phyloP scores from a whole-genome alignment of 2,329 filamentous ascomycete species.

The Cyclaneusma minus region DNA sequence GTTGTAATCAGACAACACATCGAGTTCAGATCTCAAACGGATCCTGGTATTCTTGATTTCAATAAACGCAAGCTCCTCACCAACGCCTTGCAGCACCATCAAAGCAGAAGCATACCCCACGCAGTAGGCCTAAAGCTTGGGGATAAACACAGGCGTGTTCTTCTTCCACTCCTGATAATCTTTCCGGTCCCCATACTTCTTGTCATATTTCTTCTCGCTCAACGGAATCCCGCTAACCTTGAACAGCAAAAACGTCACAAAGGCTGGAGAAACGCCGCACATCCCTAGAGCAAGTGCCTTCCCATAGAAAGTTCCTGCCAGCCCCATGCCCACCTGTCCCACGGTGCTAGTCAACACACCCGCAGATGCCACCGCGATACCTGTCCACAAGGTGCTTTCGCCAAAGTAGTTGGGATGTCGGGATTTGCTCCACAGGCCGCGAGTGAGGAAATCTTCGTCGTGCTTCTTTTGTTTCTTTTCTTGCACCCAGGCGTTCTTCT shows the following conservation, averaged over 20 bases:
- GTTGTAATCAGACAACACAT: no score
- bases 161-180: conserved; percentile 55
- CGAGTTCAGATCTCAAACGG: no score
- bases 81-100: no score
- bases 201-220: conserved; percentile 55
- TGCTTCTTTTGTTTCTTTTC: conserved; percentile 51
- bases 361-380: conserved; percentile 42
- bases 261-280: conserved; percentile 39
- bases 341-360: conserved; percentile 38
- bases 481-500: conserved; percentile 45
- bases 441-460: conserved; percentile 48
- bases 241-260: conserved; percentile 45
- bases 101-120: no score
- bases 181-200: conserved; percentile 42
- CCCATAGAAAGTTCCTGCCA: conserved; percentile 27
- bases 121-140: conserved; percentile 43
- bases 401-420: conserved; percentile 60
- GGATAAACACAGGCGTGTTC: conserved; percentile 48
- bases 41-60: no score
- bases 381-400: conserved; percentile 54
- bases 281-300: conserved; percentile 26
- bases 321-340: conserved; percentile 39
- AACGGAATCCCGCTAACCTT: conserved; percentile 49
- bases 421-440: conserved; percentile 43
- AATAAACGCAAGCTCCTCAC: no score